A percentile compares a stretch with the other conserved stretches of the same genome.
These are phyloP conservation scores for Phytophthora agathidicida DNA, from an alignment of 352 stramenopile genomes.

Conservation along the genomic window DNA sequence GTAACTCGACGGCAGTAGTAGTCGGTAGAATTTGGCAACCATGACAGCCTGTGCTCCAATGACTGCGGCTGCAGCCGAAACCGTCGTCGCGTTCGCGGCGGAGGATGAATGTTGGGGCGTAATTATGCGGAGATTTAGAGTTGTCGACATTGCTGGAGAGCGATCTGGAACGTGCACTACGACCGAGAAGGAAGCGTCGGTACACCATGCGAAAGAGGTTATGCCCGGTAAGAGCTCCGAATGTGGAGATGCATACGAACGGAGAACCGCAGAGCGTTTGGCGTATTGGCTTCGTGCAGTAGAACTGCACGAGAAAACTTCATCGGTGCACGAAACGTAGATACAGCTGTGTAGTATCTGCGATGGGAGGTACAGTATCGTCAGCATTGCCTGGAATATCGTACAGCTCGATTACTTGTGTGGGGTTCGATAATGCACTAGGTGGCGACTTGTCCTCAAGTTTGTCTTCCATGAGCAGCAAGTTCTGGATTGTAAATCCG, in stretches of 20 bases:
- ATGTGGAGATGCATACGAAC: slow-evolving; percentile 32
- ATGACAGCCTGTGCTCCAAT: slow-evolving; percentile 56
- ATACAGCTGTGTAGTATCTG: slow-evolving; percentile 20
- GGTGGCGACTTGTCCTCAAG: slow-evolving; percentile 12
- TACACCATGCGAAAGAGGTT: slow-evolving; percentile 36
- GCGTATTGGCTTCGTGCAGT: slow-evolving; percentile 45
- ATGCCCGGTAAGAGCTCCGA: slow-evolving; percentile 31
- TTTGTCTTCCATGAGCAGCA: slow-evolving; percentile 30
- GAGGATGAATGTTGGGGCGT: slow-evolving; percentile 40
- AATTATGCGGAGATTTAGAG: not conserved
- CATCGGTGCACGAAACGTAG: slow-evolving; percentile 56
- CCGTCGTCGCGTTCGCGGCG: slow-evolving; percentile 53
- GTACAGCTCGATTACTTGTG: slow-evolving; percentile 53
- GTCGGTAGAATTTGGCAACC: slow-evolving; percentile 53
- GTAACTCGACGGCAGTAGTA: slow-evolving; percentile 30
- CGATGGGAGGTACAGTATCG: not conserved
- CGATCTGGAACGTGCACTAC: not conserved
- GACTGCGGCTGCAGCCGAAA: slow-evolving; percentile 49
- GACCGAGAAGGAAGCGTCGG: slow-evolving; percentile 15
- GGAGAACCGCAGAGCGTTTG: slow-evolving; percentile 44
- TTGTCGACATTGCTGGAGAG: not conserved
- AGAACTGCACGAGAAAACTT: slow-evolving; percentile 56
- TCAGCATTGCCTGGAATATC: not conserved
- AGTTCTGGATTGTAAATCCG: slow-evolving; percentile 46
- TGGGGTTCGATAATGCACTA: slow-evolving; percentile 18